Evolutionary conservation across 768 basidiomycete species (phyloP), one percentile per base, ranked within the genome.

Genomic region (Rhizopogon vinicolor): DNA sequence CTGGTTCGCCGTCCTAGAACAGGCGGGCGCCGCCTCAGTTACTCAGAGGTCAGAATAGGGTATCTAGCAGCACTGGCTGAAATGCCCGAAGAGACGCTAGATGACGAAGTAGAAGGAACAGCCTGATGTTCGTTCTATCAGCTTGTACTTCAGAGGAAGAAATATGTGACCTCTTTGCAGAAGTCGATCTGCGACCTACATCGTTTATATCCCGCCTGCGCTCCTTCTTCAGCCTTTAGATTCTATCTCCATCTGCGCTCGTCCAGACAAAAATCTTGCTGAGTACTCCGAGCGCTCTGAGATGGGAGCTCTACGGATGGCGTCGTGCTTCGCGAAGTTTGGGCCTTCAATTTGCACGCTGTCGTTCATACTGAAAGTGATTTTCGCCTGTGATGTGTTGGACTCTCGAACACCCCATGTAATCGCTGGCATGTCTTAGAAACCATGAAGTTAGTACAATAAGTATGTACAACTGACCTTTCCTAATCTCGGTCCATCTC

Each of bases 241-340:
- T 60, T 89, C 91, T 55, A 77, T 81, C 70, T 96, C 93, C 55
- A 95, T 65, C 62, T 86, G 79, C 2, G 87, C 88, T 28, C 93
- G 79, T 63, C 93, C 87, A 1, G 80, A 76, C 8, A 91, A 65
- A 58, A 89, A 91, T 8, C 53, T 13, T 33, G 54, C 33, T 56
- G 52, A 16, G 51, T 51, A 1, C 52, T 18, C 7, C 54, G 41
- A 35, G 25, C 19, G 39, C 35, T 25, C 16, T 42, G 41, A 16
- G 48, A 29, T 16, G 16, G 2, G 55, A 22, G 41, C 37, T 56
- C 14, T 40, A 37, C 44, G 22, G 45, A 48, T 22, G 52, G n/a
- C 43, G 25, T 53, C 43, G 49, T 31, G n/a, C 44, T 7, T 7
- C 10, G 35, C 52, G 43, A 16, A 22, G 61, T 55, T 44, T 72